Base-by-base conservation (phyloP, 2,329 filamentous ascomycete genomes). In the Botrytis medusae region DNA sequence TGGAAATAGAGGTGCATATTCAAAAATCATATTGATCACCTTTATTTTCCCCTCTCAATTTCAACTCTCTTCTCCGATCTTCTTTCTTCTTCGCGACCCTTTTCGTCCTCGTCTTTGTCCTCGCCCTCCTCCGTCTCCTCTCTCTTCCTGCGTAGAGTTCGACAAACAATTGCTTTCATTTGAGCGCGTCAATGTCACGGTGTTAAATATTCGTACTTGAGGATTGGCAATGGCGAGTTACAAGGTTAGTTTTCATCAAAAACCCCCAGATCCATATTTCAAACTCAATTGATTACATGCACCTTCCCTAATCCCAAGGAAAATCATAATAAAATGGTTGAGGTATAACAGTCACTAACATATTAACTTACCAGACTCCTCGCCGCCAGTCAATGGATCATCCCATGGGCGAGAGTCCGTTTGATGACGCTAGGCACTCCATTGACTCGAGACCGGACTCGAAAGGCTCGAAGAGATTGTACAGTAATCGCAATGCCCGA, bases 381-480 rank as follows among this genome's bases (percentile, higher is more conserved):
- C 76, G 75, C 62, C 48, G 65, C 51, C 51, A 69, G 40, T 75
- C 75, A 54, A 75, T 75, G 70, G 64, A 68, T 51, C 60, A 46
- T 63, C 61, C 67, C 48, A 54, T 67, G 34, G 73, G 72, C 37
- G 76, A 76, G 62, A 65, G 69, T 65, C 68, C 61, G 16, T 59
- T 34, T 54, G 51, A 73, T 44, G 71, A 73, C 63, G 20, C 48
- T 16, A 68, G 25, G 29, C 25, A 68, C 25, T 72, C 71, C 22
- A 54, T 72, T 40, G 44, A 61, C 37, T 70, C 76, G 51, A 74
- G 69, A 46, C 61, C 76, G 20, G 78, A 77, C 14, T 77, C 82
- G 2, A 81, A 81, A 20, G 78, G 78, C 16, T 77, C 82, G 2
- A 81, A 81, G 74, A 76, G 80, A 76, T 72, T 78, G 16, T 81